Percentiles rank a stretch among this genome's conserved stretches.
Evolutionary conservation across 129 eudicot species (phyloP).

Genomic region (Artemisia tridentata): DNA sequence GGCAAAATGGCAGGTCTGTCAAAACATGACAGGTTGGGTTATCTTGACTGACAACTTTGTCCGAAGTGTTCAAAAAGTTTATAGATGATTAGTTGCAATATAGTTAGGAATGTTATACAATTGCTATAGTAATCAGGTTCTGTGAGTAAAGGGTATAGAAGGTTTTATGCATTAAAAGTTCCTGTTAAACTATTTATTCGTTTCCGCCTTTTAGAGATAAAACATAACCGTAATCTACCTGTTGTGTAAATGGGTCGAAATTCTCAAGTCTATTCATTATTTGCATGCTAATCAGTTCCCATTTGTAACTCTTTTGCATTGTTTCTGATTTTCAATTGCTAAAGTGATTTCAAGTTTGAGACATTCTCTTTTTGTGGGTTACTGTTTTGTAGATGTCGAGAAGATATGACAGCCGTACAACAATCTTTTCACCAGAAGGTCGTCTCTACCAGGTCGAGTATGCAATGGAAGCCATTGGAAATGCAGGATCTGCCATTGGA

Average conservation of each 20-base stretch:
- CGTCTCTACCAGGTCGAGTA: constrained; percentile 93
- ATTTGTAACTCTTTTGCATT: constrained; percentile 6
- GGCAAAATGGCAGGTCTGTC: no score
- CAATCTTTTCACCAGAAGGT: constrained; percentile 93
- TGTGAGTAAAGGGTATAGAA: background rate
- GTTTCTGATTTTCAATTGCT: constrained; percentile 9
- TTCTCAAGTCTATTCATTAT: background rate
- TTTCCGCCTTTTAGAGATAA: background rate
- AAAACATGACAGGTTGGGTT: no score
- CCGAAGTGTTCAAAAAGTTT: no score
- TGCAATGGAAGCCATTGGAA: constrained; percentile 95
- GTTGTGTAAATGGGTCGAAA: background rate
- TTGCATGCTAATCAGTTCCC: background rate
- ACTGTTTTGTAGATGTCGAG: constrained; percentile 51
- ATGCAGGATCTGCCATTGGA: constrained; percentile 92
- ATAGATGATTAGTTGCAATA: no score
- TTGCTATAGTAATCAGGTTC: background rate
- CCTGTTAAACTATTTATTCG: no score
- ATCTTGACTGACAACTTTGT: no score
- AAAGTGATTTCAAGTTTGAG: constrained; percentile 1
- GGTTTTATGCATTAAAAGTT: background rate
- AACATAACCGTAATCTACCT: background rate
- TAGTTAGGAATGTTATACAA: background rate
- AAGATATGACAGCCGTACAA: constrained; percentile 86
- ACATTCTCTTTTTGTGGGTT: constrained; percentile 15